Base-by-base conservation (phyloP, 305 asterid species). In the Solanum chacoense region DNA sequence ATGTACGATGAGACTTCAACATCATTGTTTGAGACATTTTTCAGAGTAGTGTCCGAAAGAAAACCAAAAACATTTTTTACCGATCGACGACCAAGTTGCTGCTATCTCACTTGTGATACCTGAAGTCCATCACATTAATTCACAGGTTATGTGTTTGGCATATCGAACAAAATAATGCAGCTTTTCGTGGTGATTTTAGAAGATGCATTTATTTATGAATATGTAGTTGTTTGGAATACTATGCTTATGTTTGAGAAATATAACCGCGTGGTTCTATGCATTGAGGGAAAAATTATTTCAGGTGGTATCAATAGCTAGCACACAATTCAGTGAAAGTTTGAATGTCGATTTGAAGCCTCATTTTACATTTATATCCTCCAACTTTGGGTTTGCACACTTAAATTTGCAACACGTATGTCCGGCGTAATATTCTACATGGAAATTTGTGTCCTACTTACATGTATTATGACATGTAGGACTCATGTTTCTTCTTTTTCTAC, bases 231-330 rank as follows among this genome's bases (percentile, higher is more conserved):
- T 16, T 90, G 88, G 89, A 45, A 59, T 7, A 10, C 7, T 18
- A 85, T 89, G 91, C 85, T 50, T 50, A 16, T 50, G 91, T 22
- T 86, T 3, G 63, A 74, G 1, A 31, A 50, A 40, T 89, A 87
- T 85, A 55, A 38, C 2, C 89, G 14, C 45, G 45, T 38, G 45
- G 45, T 38, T 38, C 65, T 85, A 89, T 65, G 29, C 45, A 7
- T 35, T 75, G 6, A 79, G 31, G 40, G 29, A 84, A 40, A 87
- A 89, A 75, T 11, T 37, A 76, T 74, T 69, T 26, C 7, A 12
- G 75, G 75, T 69, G 75, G 32, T 26, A 24, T 69, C 31, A 26
- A 69, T 26, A 26, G 4, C 32, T 26, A 26, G 4, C 32, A 24
- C 20, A 69, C 75, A 26, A 69, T 69, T 69, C 1, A 69, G 9